Conservation (phyloP, 2,329 filamentous ascomycete species). For the Ceratocystis harringtonii region DNA sequence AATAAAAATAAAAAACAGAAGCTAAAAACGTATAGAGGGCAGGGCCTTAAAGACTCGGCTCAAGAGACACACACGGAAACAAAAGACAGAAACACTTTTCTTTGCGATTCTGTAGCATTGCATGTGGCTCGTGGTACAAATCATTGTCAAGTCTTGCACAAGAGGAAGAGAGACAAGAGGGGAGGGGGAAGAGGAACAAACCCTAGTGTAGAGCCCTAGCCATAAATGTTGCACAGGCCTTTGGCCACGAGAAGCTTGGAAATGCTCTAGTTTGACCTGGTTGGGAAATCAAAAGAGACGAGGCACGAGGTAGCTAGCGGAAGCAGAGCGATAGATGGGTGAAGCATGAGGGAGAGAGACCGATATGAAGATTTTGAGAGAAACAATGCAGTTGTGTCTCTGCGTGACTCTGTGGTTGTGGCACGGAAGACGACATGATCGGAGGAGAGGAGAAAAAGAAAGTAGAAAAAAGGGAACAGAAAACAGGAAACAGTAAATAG, state of each 20-base stretch:
- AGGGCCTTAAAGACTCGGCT: too few relatives aligned
- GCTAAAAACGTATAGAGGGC: too few relatives aligned
- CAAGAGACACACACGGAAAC: background rate
- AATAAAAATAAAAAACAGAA: background rate
- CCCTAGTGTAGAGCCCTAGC: too few relatives aligned
- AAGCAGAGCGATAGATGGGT: too few relatives aligned
- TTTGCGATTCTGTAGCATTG: background rate
- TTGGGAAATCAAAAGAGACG: background rate
- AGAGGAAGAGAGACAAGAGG: background rate
- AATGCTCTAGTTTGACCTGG: background rate
- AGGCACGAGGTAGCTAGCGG: background rate
- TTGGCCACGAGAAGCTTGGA: background rate
- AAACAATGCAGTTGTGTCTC: background rate
- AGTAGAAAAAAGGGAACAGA: background rate
- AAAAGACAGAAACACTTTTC: background rate
- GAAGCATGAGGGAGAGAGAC: background rate
- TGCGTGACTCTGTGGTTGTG: background rate
- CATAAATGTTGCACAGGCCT: background rate
- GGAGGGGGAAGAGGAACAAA: background rate
- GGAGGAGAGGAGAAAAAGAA: background rate
- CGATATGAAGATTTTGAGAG: background rate
- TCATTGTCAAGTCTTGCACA: background rate
- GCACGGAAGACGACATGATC: background rate
- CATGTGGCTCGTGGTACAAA: background rate
- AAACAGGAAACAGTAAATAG: background rate